Percentiles rank a stretch among this genome's conserved stretches.
These are phyloP conservation scores for Ceratopteris richardii DNA, from an alignment of 75 land plant species.

Conservation along the genomic window DNA sequence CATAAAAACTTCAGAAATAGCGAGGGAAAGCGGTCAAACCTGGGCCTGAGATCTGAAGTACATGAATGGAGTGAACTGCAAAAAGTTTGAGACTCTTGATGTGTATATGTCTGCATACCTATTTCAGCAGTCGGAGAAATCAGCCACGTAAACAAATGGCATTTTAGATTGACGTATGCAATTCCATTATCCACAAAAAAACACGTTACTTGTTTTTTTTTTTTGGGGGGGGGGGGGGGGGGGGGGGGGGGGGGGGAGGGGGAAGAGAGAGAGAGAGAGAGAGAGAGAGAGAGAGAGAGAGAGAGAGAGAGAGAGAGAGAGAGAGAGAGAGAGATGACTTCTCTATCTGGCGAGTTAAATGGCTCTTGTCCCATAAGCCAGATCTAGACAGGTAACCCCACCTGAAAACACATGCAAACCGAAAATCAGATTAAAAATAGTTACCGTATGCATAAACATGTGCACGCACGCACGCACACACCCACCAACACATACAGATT, in stretches of 20 bases:
- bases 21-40: conserved; percentile 23
- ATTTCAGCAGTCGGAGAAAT: conserved; percentile 5
- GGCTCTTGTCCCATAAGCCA: conserved; percentile 98
- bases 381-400: conserved; percentile 98
- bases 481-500: conserved; percentile 5
- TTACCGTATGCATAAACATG: no score
- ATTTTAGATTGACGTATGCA: no score
- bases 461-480: background rate
- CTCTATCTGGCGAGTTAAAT: conserved; percentile 92
- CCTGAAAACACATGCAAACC: conserved; percentile 26
- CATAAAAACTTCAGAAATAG: no score
- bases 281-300: no score
- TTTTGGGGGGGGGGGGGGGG: no score
- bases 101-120: conserved; percentile 99
- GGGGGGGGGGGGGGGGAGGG: no score
- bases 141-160: background rate
- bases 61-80: conserved; percentile 91
- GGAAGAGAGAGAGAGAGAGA: no score
- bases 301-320: no score
- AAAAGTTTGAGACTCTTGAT: conserved; percentile 90
- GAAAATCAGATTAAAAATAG: no score
- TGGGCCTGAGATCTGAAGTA: conserved; percentile 94
- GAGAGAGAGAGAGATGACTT: no score
- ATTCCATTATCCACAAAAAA: no score
- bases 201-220: no score